Conservation (phyloP, 169 alveolate species). For the Cardiosporidium cionae region DNA sequence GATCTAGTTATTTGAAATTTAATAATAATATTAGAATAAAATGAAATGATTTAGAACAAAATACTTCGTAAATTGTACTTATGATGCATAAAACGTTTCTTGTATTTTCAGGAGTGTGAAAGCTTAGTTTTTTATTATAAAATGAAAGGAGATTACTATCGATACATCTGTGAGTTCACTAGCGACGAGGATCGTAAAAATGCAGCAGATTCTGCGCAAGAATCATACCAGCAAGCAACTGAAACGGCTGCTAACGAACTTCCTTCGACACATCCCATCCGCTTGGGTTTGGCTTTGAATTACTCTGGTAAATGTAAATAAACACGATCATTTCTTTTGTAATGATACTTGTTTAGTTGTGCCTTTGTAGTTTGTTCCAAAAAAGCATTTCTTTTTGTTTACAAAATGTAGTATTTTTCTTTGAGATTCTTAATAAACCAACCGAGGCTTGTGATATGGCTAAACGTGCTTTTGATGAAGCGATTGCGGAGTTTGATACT, state of each 20-base stretch:
- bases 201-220: slow-evolving; percentile 92
- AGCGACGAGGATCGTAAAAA: slow-evolving; percentile 84
- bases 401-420: slow-evolving; percentile 85
- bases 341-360: not conserved
- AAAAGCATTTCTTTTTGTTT: not conserved
- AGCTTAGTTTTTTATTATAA: slow-evolving; percentile 92
- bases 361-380: not conserved
- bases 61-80: not conserved
- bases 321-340: not conserved
- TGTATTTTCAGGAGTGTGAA: slow-evolving; percentile 51
- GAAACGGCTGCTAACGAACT: slow-evolving; percentile 85
- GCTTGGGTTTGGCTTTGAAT: slow-evolving; percentile 95
- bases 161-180: slow-evolving; percentile 90
- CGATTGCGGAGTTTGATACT: slow-evolving; percentile 87
- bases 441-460: slow-evolving; percentile 98
- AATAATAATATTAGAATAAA: too few species aligned
- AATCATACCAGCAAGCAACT: slow-evolving; percentile 93
- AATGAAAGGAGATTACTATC: slow-evolving; percentile 99
- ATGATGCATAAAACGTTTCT: not conserved
- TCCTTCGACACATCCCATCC: slow-evolving; percentile 92
- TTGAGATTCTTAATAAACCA: slow-evolving; percentile 95
- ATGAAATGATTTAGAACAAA: too few species aligned
- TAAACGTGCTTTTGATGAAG: slow-evolving; percentile 89
- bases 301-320: slow-evolving; percentile 57
- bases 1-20: too few species aligned